phyloP scores from a whole-genome alignment of 2,329 filamentous ascomycete species.

The Chaetomiaceae sp. region DNA sequence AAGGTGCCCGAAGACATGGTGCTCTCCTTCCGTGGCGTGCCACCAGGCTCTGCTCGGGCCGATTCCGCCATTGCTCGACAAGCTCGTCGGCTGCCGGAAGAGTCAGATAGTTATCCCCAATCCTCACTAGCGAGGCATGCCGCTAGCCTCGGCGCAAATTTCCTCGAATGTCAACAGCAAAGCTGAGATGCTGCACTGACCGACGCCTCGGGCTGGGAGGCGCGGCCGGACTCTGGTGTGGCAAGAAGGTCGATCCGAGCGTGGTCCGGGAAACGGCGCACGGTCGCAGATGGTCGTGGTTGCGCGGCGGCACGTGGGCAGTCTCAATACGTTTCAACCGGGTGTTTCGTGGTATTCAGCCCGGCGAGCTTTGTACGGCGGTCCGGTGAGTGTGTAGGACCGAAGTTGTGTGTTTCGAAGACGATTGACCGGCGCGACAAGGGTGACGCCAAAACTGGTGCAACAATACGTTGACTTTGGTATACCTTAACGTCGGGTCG shows the following conservation, averaged over 20 bases:
- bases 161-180: background rate
- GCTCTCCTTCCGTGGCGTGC: slow-evolving; percentile 18
- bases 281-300: too few relatives aligned
- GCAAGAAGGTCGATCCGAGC: background rate
- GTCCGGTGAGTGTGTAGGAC: too few relatives aligned
- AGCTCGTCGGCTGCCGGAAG: background rate
- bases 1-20: slow-evolving; percentile 23
- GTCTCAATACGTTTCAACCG: too few relatives aligned
- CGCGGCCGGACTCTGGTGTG: background rate
- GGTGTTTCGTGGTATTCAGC: too few relatives aligned
- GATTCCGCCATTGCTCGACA: slow-evolving; percentile 22
- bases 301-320: too few relatives aligned
- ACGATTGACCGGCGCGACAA: too few relatives aligned
- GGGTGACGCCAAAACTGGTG: too few relatives aligned
- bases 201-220: background rate
- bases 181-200: background rate
- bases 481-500: too few relatives aligned
- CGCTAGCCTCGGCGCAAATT: background rate
- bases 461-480: too few relatives aligned
- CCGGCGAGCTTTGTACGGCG: too few relatives aligned
- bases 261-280: too few relatives aligned
- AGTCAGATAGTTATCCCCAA: background rate
- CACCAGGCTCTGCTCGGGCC: slow-evolving; percentile 12
- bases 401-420: too few relatives aligned
- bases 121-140: slow-evolving; percentile 26